Base-by-base conservation (phyloP, 805 yeast species). In the Suhomyces prunicola region DNA sequence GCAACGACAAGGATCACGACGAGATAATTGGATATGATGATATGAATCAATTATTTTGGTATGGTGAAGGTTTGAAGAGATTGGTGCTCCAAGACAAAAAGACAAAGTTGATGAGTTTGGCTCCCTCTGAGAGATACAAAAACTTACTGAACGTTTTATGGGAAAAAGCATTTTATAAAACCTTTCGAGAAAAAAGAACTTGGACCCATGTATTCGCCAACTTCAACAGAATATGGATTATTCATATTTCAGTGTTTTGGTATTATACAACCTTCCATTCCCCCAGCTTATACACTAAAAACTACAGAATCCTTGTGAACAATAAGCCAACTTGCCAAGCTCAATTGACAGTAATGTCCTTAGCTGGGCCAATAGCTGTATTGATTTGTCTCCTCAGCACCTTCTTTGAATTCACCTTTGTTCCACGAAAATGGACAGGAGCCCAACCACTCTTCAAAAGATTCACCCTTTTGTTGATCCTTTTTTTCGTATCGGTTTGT, bases 11-110 rank as follows among this genome's bases (percentile, higher is more conserved):
- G 52, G 93, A 87, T 62, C 93, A 90, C 63, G 76, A 82, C 13
- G 71, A 80, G 26, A 81, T 82, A 4, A 84, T 90, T 54, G 97
- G 97, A 0, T 90, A 90, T 67, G 97, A 90, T 71, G 97, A 90
- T 67, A 84, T 90, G 67, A 90, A 90, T 64, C 97, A 90, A 62
- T 72, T 87, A 39, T 90, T 90, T 63, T 90, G 97, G 97, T 84
- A 87, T 60, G 77, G 83, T 3, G 79, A 83, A 55, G 90, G 94
- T 0, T 72, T 90, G 50, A 83, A 82, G 56, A 77, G 78, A 48
- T 76, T 90, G 17, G 69, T 70, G 2, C 64, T 87, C 31, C 61
- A 68, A 2, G 77, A 76, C 44, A 73, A 78, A 6, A 76, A 75
- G 46, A 64, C 66, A 4, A 68, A 69, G 44, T 64, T 88, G 23